Evolutionary conservation across 768 basidiomycete genomes (phyloP), one percentile per base, ranked within the genome.

Genomic region (Trametes villosa): DNA sequence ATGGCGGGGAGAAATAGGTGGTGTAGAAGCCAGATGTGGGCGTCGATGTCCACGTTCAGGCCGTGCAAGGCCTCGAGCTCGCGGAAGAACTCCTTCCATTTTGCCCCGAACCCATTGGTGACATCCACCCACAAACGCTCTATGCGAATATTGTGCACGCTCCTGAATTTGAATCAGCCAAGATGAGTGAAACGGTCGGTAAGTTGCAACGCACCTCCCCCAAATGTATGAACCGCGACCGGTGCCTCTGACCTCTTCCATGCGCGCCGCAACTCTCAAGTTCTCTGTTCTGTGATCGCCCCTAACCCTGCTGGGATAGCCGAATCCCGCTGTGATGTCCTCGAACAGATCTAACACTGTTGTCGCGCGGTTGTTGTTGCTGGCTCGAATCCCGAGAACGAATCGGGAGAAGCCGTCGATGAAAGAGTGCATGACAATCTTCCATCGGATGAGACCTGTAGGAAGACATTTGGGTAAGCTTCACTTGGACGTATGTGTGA

Each of bases 221-320:
- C 67, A 73, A n/a, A 76, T 72, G 40, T 69, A 74, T 2, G 68
- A 69, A 15, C 65, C 74, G 11, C 71, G 57, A 29, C 72, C 68
- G 0, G 66, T 60, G 1, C 79, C 78, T 18, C 68, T 53, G 0
- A 44, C 24, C 33, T 73, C 38, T 18, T 78, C 72, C 77, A 79
- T 79, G 12, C 60, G 70, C 0, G 70, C 46, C 1, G 77, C 70
- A 13, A 75, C 70, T 9, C 64, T 56, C 6, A 63, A 61, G 62
- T 79, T 80, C 58, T 79, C 76, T 0, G 70, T 66, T 0, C 79
- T 78, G 70, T 77, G 74, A 57, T 81, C 77, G 6, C 76, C 78
- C 8, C 75, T 55, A 12, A 70, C 50, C 1, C 64, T 33, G 5
- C 57, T 60, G 6, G 77, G 76, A 13, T 72, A 48, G 6, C 77